These are phyloP conservation scores for Fusarium siculi DNA, from an alignment of 2,329 filamentous ascomycete genomes.

Conservation along the genomic window DNA sequence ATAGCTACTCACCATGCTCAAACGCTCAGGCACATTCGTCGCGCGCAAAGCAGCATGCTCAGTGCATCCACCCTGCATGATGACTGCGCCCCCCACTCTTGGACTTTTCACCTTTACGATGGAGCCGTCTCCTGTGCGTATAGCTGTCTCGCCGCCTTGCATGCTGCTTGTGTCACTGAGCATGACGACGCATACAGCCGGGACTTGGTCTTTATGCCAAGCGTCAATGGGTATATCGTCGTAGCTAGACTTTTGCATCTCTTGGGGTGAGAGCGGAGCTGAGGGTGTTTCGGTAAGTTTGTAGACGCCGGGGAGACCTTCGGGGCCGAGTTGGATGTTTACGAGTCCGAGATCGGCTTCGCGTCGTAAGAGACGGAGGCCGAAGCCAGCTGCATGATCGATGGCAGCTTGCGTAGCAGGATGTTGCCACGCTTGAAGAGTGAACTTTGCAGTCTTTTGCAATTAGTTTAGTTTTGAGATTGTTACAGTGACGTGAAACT, in stretches of 20 bases:
- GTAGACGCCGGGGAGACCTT: background rate
- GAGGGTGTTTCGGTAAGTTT: background rate
- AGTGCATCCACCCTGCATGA: conserved; percentile 1
- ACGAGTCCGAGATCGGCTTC: background rate
- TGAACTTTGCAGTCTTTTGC: background rate
- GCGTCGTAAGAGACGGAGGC: background rate
- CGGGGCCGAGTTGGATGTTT: conserved; percentile 1
- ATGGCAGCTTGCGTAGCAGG: background rate
- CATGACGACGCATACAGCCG: conserved; percentile 27
- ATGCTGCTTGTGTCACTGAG: conserved; percentile 27
- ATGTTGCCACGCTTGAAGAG: background rate
- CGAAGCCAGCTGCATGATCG: background rate
- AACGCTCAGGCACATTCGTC: background rate
- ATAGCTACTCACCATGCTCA: conserved; percentile 1
- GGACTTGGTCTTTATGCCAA: conserved; percentile 28
- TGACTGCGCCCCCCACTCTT: background rate
- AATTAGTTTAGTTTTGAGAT: rapidly evolving
- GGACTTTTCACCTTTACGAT: background rate
- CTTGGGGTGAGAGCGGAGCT: background rate
- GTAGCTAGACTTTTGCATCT: background rate
- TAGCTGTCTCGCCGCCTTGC: conserved; percentile 27
- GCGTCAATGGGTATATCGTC: conserved; percentile 9
- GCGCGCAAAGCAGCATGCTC: background rate
- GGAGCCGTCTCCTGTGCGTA: background rate
- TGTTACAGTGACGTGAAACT: rapidly evolving